Percentiles rank a stretch among this genome's conserved stretches.
phyloP scores from a whole-genome alignment of 306 rosid species.

The Pyrus bretschneideri region DNA sequence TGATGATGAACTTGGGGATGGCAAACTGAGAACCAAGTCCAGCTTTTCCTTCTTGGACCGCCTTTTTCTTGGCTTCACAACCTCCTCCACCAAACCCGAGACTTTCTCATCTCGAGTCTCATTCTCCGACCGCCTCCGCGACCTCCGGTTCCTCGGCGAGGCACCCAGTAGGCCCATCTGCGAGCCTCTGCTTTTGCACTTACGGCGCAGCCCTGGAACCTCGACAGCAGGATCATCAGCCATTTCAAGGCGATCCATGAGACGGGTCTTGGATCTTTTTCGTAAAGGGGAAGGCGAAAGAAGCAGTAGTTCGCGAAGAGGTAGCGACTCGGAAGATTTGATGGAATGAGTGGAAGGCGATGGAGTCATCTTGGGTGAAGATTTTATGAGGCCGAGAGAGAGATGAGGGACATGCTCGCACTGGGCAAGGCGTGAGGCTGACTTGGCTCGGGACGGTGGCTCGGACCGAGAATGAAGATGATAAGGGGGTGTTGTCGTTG shows the following conservation, averaged over 20 bases:
- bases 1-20: conserved; percentile 42
- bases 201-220: conserved; percentile 24
- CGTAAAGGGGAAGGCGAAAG: conserved; percentile 57
- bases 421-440: conserved; percentile 31
- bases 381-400: conserved; percentile 27
- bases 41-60: conserved; percentile 63
- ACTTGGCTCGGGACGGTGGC: conserved; percentile 27
- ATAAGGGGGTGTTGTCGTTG: conserved; percentile 29
- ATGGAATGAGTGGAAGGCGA: conserved; percentile 32
- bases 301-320: conserved; percentile 48
- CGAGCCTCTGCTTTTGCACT: conserved; percentile 40
- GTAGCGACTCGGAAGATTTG: conserved; percentile 35
- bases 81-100: conserved; percentile 38
- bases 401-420: conserved; percentile 26
- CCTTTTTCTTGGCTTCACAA: conserved; percentile 48
- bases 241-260: conserved; percentile 42
- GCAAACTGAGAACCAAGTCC: conserved; percentile 41
- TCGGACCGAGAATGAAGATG: conserved; percentile 17
- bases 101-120: conserved; percentile 69
- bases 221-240: conserved; percentile 39
- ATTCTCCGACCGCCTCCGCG: conserved; percentile 47
- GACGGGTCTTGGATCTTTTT: conserved; percentile 53
- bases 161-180: conserved; percentile 39
- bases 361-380: conserved; percentile 29
- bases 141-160: conserved; percentile 68